These are phyloP conservation scores for Mariannaea elegans DNA, from an alignment of 2,329 filamentous ascomycete species.

Conservation along the genomic window DNA sequence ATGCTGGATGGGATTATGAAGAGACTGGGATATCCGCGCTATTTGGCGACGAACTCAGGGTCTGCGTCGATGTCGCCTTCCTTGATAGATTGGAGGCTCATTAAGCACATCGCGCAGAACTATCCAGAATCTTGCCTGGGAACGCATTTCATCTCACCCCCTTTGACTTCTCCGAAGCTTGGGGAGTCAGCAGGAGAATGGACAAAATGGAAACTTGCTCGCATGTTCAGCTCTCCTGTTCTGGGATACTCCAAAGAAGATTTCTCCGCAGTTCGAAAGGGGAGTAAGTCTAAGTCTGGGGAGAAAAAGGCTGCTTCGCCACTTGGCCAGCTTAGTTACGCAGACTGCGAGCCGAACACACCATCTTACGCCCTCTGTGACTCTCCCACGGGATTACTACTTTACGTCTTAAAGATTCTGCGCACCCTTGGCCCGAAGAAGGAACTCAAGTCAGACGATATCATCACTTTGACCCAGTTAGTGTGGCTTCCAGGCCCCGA, in stretches of 20 bases:
- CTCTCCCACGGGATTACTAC: slow-evolving; percentile 66
- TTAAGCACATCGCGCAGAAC: slow-evolving; percentile 56
- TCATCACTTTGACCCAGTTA: slow-evolving; percentile 68
- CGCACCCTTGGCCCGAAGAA: slow-evolving; percentile 51
- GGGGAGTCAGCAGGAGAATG: slow-evolving; percentile 56
- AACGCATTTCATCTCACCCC: slow-evolving; percentile 68
- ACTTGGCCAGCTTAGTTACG: slow-evolving; percentile 43
- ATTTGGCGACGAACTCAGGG: slow-evolving; percentile 65
- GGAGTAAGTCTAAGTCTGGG: slow-evolving; percentile 16
- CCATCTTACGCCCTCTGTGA: slow-evolving; percentile 69
- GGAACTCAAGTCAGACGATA: slow-evolving; percentile 58
- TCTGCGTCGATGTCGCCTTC: slow-evolving; percentile 56
- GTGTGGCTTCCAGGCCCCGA: slow-evolving; percentile 75
- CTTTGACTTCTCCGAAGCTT: slow-evolving; percentile 58
- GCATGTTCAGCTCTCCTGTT: slow-evolving; percentile 55
- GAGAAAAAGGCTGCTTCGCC: slow-evolving; percentile 27
- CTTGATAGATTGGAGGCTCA: slow-evolving; percentile 61
- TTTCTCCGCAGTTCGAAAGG: slow-evolving; percentile 52
- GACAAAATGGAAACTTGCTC: slow-evolving; percentile 66
- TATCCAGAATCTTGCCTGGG: slow-evolving; percentile 64
- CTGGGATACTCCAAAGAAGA: slow-evolving; percentile 66
- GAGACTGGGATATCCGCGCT: slow-evolving; percentile 65
- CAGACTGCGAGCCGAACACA: slow-evolving; percentile 59
- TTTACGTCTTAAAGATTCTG: slow-evolving; percentile 61
- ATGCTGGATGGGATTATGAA: slow-evolving; percentile 68